Percentiles rank a stretch among this genome's conserved stretches.
phyloP scores from a whole-genome alignment of 495 filamentous ascomycete species.

The Hypoxylon perforatum region DNA sequence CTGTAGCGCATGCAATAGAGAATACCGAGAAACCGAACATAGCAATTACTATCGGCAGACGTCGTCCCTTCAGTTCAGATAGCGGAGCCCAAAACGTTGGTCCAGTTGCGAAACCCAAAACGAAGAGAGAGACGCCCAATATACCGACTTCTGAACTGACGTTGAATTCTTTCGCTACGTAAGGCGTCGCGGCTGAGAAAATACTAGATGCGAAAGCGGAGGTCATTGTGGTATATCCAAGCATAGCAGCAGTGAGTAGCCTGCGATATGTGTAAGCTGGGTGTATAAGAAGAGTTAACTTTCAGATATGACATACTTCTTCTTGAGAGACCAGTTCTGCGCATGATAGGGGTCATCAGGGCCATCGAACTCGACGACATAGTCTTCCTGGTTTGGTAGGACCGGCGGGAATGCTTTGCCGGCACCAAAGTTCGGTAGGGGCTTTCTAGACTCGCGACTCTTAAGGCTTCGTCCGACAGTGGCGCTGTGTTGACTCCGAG shows the following conservation, averaged over 20 bases:
- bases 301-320: conserved; percentile 68
- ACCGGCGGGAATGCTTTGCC: conserved; percentile 82
- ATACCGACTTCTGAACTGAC: conserved; percentile 70
- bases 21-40: conserved; percentile 87
- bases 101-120: conserved; percentile 76
- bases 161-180: conserved; percentile 62
- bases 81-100: conserved; percentile 75
- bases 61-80: conserved; percentile 81
- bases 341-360: conserved; percentile 82
- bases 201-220: conserved; percentile 78
- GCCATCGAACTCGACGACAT: conserved; percentile 89
- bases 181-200: conserved; percentile 71
- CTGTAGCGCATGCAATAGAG: conserved; percentile 74
- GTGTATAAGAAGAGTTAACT: conserved; percentile 1
- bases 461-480: conserved; percentile 74
- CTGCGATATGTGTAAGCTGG: conserved; percentile 51
- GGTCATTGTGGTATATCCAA: conserved; percentile 81
- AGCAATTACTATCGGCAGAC: conserved; percentile 73
- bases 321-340: conserved; percentile 82
- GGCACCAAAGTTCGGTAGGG: conserved; percentile 70
- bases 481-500: conserved; percentile 75
- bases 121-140: conserved; percentile 75
- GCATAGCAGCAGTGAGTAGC: conserved; percentile 72
- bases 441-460: conserved; percentile 62
- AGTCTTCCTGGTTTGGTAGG: conserved; percentile 78